Evolutionary conservation across 257 asterid genomes (phyloP).

Genomic region (Solanum appendiculatum): DNA sequence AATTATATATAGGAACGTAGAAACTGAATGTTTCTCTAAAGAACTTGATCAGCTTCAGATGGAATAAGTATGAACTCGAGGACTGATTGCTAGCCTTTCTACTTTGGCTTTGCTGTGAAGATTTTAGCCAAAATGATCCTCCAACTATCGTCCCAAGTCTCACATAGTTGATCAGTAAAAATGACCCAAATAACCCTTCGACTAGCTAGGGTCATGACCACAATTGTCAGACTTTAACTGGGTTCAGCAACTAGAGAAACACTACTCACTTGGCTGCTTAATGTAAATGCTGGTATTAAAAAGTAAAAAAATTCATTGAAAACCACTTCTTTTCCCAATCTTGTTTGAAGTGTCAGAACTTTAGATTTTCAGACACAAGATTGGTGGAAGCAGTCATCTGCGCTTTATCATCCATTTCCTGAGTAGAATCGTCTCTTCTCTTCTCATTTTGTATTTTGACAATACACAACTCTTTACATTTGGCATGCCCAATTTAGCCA

Average conservation of each 20-base stretch:
- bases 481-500: neutral
- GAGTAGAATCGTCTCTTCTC: neutral
- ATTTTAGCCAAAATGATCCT: neutral
- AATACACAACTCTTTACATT: neutral
- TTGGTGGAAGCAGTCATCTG: neutral
- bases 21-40: neutral
- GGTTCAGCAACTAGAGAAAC: neutral
- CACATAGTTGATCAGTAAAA: neutral
- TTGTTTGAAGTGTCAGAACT: neutral
- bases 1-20: neutral
- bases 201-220: neutral
- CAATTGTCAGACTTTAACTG: neutral
- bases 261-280: neutral
- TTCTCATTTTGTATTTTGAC: neutral
- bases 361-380: neutral
- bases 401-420: neutral
- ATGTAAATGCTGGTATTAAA: neutral
- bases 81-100: neutral
- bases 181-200: neutral
- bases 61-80: neutral
- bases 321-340: neutral
- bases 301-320: neutral
- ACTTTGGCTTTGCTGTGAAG: neutral
- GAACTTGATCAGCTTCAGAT: neutral
- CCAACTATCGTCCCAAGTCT: neutral